Percentiles rank a stretch among this genome's conserved stretches.
phyloP scores from a whole-genome alignment of 2,329 filamentous ascomycete species.

The Colletotrichum caudatum region DNA sequence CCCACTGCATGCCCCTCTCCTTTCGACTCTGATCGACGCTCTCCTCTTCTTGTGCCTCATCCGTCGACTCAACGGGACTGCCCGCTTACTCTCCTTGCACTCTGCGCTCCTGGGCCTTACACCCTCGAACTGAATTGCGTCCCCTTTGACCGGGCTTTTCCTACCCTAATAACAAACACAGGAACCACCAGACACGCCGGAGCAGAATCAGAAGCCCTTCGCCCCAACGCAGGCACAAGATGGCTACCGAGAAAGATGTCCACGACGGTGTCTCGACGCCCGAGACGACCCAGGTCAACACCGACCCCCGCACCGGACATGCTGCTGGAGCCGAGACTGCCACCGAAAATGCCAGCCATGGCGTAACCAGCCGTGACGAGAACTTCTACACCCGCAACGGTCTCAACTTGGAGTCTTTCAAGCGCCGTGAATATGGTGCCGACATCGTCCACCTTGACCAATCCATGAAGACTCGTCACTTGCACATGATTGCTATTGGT shows the following conservation, averaged over 20 bases:
- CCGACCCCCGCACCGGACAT: conserved; percentile 14
- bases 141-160: not conserved
- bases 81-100: conserved; percentile 8
- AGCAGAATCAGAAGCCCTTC: not conserved
- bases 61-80: conserved; percentile 14
- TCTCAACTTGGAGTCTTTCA: conserved; percentile 45
- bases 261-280: conserved; percentile 36
- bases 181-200: not conserved
- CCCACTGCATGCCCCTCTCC: conserved; percentile 18
- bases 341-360: conserved; percentile 9
- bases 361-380: conserved; percentile 15
- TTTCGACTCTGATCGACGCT: conserved; percentile 8
- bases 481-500: conserved; percentile 65
- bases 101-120: conserved; percentile 11
- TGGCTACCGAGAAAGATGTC: conserved; percentile 34
- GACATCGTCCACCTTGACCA: conserved; percentile 46
- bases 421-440: conserved; percentile 42
- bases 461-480: conserved; percentile 59
- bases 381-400: conserved; percentile 44
- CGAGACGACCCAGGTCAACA: conserved; percentile 32
- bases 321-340: conserved; percentile 1
- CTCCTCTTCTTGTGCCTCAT: conserved; percentile 22
- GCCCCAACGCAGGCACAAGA: not conserved
- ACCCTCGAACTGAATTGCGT: not conserved
- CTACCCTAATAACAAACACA: not conserved